Evolutionary conservation across 441 rosid species (phyloP).

Genomic region (Populus tomentosa): DNA sequence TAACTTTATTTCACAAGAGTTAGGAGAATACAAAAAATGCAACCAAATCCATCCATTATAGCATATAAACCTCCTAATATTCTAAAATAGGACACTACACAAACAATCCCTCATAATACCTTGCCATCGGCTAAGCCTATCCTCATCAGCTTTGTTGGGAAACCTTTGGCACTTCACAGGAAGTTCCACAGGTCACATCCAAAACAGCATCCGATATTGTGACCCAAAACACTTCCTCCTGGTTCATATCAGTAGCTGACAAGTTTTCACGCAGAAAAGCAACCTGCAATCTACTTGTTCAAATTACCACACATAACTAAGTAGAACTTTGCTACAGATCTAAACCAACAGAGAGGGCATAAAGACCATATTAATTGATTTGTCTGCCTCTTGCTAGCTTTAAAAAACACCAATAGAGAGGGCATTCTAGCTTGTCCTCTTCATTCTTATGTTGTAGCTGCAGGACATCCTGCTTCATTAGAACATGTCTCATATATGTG

Average conservation of each 20-base stretch:
- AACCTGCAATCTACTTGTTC: not conserved
- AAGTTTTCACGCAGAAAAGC: not conserved
- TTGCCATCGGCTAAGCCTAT: not conserved
- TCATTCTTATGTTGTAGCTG: too few relatives aligned
- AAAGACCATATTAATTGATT: too few relatives aligned
- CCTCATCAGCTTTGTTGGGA: not conserved
- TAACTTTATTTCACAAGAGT: not conserved
- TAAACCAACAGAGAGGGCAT: too few relatives aligned
- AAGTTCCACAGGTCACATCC: not conserved
- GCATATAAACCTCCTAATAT: not conserved
- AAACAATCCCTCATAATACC: not conserved
- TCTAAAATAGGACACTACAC: not conserved
- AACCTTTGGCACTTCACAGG: not conserved
- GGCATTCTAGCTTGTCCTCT: too few relatives aligned
- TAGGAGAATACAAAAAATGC: not conserved
- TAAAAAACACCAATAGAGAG: too few relatives aligned
- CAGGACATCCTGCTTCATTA: too few relatives aligned
- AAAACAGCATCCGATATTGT: not conserved
- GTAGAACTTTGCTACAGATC: too few relatives aligned
- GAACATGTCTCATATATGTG: too few relatives aligned
- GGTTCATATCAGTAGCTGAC: not conserved
- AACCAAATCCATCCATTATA: constrained; percentile 1
- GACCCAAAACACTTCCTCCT: not conserved
- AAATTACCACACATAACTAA: not conserved
- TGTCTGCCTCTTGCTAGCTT: too few relatives aligned